Base-by-base conservation (phyloP, 805 yeast species). In the Zygoascus biomembranicola region DNA sequence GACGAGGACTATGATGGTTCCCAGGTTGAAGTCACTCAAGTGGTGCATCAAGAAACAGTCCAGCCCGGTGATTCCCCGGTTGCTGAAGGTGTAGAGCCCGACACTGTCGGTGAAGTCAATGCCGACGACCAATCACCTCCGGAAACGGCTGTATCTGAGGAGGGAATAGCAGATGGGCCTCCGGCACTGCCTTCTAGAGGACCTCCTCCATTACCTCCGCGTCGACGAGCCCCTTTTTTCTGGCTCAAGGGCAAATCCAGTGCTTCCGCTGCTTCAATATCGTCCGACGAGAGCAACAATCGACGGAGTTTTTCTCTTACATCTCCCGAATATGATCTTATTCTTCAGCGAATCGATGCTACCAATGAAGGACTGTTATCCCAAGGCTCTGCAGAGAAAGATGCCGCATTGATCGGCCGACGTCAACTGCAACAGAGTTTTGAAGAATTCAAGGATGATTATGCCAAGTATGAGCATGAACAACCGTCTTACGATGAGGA, bases 341-440 rank as follows among this genome's bases (percentile, higher is more conserved):
- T 87, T 39, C 75, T 81, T 47, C 76, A 81, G 48, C 77, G 88
- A 56, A 77, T 77, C 50, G 76, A 77, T 57, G 82, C 79, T 49
- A 79, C 85, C 49, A 73, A 76, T 53, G 73, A 74, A 51, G 80
- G 76, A 39, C 75, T 80, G 48, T 71, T 72, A 31, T 65, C 75
- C 8, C 79, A 77, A 51, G 77, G 82, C 46, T 72, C 72, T 8
- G 69, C 74, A 32, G 78, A 80, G 20, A 78, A 77, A 62, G 84
- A 79, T 49, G 76, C 77, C 37, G 68, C 80, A 14, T 68, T 71
- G 43, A 69, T 73, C 8, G 82, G 84, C 6, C 60, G 63, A 14
- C 53, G 56, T 35, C 66, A 68, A 51, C 69, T 69, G 31, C 72
- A 68, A 56, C 66, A 61, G 55, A 61, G 61, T 48, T 72, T 71